Percentiles rank a stretch among this genome's conserved stretches.
Conservation (phyloP, 1,139 yeast species). For the Protomyces inundatus region DNA sequence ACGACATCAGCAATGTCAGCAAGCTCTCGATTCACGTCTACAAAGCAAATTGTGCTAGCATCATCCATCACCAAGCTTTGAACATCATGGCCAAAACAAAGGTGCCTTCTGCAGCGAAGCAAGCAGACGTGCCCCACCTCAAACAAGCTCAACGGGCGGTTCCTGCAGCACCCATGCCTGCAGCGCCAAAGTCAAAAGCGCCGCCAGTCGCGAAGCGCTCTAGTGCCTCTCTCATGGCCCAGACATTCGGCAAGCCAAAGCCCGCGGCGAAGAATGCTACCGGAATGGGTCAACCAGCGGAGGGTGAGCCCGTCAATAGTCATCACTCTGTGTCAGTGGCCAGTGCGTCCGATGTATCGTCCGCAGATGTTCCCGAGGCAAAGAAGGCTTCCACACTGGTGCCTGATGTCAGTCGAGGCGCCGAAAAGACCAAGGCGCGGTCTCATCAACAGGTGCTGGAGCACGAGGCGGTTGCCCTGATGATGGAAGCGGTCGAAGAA, state of each 20-base stretch:
- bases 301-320: too few relatives aligned
- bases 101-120: neutral
- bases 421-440: neutral
- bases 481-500: constrained; percentile 17
- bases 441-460: neutral
- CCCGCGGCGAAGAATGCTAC: too few relatives aligned
- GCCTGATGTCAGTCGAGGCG: too few relatives aligned
- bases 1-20: neutral
- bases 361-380: neutral
- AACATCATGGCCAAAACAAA: constrained; percentile 1
- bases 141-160: neutral
- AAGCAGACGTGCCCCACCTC: neutral
- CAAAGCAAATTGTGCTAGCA: neutral
- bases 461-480: constrained; percentile 9
- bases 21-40: neutral
- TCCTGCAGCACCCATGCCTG: too few relatives aligned
- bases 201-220: too few relatives aligned
- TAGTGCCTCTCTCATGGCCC: too few relatives aligned
- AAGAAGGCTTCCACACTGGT: neutral
- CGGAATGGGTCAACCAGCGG: too few relatives aligned
- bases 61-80: constrained; percentile 3
- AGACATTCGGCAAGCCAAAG: too few relatives aligned
- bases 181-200: too few relatives aligned
- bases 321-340: too few relatives aligned
- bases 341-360: too few relatives aligned